Evolutionary conservation across 2,329 filamentous ascomycete species (phyloP).

Genomic region (Endothia cerciana): DNA sequence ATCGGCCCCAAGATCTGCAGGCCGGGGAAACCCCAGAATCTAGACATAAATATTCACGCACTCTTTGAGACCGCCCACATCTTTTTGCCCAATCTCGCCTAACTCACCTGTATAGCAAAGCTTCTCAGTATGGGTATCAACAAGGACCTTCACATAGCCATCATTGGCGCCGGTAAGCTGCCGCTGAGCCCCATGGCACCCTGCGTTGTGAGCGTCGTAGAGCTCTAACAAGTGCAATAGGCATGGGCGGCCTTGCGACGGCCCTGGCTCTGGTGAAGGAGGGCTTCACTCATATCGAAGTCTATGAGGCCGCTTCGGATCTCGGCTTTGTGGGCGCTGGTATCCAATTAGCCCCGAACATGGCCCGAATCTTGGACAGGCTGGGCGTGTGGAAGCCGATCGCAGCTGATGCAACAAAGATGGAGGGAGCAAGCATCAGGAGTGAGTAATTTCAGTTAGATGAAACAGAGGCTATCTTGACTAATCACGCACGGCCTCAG

Average conservation of each 20-base stretch:
- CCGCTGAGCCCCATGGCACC: too few relatives aligned
- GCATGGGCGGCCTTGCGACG: constrained; percentile 77
- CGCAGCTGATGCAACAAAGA: constrained; percentile 24
- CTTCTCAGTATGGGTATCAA: constrained; percentile 12
- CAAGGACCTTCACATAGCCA: constrained; percentile 38
- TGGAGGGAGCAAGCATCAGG: constrained; percentile 28
- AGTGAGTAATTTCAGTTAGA: constrained; percentile 11
- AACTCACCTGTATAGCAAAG: neutral
- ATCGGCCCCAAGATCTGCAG: constrained; percentile 19
- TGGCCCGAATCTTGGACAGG: constrained; percentile 72
- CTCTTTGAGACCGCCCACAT: neutral
- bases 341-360: constrained; percentile 83
- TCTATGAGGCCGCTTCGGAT: constrained; percentile 74
- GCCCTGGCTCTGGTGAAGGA: constrained; percentile 76
- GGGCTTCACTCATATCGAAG: constrained; percentile 73
- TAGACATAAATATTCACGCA: constrained; percentile 9
- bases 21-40: constrained; percentile 3
- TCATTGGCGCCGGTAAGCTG: constrained; percentile 39
- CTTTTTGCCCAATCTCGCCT: neutral
- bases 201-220: neutral
- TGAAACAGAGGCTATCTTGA: neutral
- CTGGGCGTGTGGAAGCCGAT: constrained; percentile 28
- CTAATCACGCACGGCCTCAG: constrained; percentile 35
- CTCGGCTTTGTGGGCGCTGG: constrained; percentile 84
- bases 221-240: constrained; percentile 42